Evolutionary conservation across 1,284 basidiomycete genomes (phyloP).

Genomic region (Rhizopogon parksii): DNA sequence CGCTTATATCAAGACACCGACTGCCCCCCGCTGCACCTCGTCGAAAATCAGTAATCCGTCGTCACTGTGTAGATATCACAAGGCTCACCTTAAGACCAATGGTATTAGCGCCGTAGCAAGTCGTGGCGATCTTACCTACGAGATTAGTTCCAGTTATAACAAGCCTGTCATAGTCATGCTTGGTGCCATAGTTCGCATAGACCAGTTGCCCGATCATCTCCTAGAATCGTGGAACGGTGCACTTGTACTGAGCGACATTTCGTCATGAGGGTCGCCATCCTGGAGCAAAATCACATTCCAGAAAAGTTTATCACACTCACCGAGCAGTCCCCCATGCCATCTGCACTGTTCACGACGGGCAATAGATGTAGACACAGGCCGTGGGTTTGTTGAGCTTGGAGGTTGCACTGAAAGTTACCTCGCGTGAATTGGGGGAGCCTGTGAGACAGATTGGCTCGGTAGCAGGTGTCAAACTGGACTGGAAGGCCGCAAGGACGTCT

Average conservation of each 20-base stretch:
- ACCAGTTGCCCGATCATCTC: conserved; percentile 63
- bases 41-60: too few species aligned
- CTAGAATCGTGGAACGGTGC: conserved; percentile 70
- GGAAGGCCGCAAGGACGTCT: conserved; percentile 55
- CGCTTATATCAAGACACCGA: conserved; percentile 67
- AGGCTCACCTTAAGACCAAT: too few species aligned
- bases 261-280: conserved; percentile 56
- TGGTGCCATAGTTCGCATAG: conserved; percentile 78
- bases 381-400: conserved; percentile 39
- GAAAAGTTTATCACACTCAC: conserved; percentile 47
- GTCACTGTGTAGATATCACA: too few species aligned
- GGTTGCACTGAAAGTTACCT: conserved; percentile 50
- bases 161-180: conserved; percentile 70
- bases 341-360: conserved; percentile 68
- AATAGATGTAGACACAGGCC: conserved; percentile 82
- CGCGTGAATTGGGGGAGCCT: conserved; percentile 40
- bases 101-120: too few species aligned
- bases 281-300: conserved; percentile 46
- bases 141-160: conserved; percentile 13
- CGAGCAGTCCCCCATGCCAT: conserved; percentile 56
- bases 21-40: conserved; percentile 45
- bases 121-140: too few species aligned
- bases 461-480: conserved; percentile 46
- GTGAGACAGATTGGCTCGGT: conserved; percentile 58
- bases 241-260: conserved; percentile 52